Evolutionary conservation across 1,139 yeast species (phyloP), one percentile per base, ranked within the genome.

Genomic region (Pneumocystis jirovecii): DNA sequence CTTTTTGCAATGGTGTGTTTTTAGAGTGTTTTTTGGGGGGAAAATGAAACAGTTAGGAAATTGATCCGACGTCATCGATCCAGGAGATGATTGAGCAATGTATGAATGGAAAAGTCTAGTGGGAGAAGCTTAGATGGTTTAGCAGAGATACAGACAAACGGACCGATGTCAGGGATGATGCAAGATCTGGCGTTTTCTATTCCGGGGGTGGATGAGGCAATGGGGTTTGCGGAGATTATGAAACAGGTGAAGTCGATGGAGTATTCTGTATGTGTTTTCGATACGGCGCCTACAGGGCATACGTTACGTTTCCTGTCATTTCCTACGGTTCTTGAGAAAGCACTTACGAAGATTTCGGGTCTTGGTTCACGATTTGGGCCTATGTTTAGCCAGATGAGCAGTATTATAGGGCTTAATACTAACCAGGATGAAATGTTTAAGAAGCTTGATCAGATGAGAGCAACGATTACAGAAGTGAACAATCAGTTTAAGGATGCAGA

Each of bases 221-320:
- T 93, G 72, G 89, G 97, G 44, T 93, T 93, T 74, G 95, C 95
- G 86, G 98, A 93, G 77, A 97, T 93, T 37, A 83, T 93, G 81
- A 93, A 93, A 75, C 97, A 93, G 74, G 93, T 93, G 76, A 91
- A 90, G 77, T 85, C 83, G 70, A 96, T 90, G 77, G 77, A 80
- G 56, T 93, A 87, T 74, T 89, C 87, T 71, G 90, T 96, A 15
- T 91, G 93, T 71, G 89, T 93, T 70, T 93, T 93, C 73, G 98
- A 93, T 75, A 93, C 98, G 31, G 98, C 98, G 0, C 98, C 98
- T 70, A 93, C 98, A 0, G 98, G 98, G 59, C 98, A 93, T 77
- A 93, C 98, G 1, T 81, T 93, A 71, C 84, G 98, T 73, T 93
- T 93, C 77, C 81, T 93, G 74, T 96, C 91, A 76, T 83, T 93